Percentiles rank a stretch among this genome's conserved stretches.
Conservation (phyloP, 108 stramenopile genomes). For the Chaetoceros muelleri region DNA sequence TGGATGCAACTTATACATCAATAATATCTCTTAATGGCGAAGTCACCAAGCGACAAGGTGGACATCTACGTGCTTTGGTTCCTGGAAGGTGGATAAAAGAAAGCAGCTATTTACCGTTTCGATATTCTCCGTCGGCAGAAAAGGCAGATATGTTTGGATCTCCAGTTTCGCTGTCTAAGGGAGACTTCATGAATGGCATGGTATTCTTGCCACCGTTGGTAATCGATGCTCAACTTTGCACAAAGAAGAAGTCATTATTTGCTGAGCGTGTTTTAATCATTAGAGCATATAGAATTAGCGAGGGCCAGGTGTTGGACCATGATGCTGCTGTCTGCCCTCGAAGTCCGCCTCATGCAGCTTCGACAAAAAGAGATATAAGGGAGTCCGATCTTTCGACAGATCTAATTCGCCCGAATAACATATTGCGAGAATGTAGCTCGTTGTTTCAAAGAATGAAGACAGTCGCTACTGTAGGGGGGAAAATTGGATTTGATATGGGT, state of each 20-base stretch:
- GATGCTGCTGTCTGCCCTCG: background rate
- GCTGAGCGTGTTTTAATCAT: slow-evolving; percentile 53
- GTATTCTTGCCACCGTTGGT: slow-evolving; percentile 37
- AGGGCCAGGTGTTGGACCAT: slow-evolving; percentile 32
- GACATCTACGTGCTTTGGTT: slow-evolving; percentile 31
- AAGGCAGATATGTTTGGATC: slow-evolving; percentile 5
- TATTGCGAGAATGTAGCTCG: slow-evolving; percentile 34
- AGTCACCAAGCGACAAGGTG: slow-evolving; percentile 48
- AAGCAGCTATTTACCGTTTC: background rate
- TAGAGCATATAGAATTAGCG: slow-evolving; percentile 46
- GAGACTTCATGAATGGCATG: background rate
- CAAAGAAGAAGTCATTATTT: slow-evolving; percentile 40
- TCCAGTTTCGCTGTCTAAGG: background rate
- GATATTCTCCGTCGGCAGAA: background rate
- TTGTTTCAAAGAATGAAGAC: slow-evolving; percentile 42
- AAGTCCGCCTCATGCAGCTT: background rate
- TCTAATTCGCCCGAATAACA: background rate
- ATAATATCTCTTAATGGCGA: slow-evolving; percentile 7
- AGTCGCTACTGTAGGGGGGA: slow-evolving; percentile 18
- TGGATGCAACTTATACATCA: slow-evolving; percentile 38
- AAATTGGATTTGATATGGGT: background rate
- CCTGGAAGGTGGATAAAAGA: background rate
- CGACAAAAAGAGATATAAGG: too few species aligned
- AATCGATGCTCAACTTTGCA: slow-evolving; percentile 69
- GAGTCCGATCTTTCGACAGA: too few species aligned